Base-by-base conservation (phyloP, 139 green algal species). In the Dunaliella primolecta region DNA sequence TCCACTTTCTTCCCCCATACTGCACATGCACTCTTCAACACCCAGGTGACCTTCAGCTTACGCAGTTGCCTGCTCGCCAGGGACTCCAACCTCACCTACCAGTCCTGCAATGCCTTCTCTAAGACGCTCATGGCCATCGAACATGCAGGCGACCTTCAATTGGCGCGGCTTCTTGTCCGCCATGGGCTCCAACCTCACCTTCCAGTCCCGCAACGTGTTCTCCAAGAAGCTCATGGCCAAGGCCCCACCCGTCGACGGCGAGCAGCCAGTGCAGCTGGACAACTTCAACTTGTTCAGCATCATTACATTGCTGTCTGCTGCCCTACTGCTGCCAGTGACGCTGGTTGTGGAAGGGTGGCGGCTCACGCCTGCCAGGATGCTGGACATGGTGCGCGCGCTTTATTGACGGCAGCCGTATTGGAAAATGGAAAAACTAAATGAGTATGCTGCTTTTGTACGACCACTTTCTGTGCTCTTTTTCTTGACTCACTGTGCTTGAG, bases 41-140 rank as follows among this genome's bases (percentile, higher is more conserved):
- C 29, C 23, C 87, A 98, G 90, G 88, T 89, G 0, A 95, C 93
- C 79, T 98, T 98, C 89, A 97, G 96, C 89, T 98, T 96, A 96
- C 81, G 85, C 24, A 95, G 96, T 78, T 98, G 98, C 86, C 56
- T 93, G 3, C 85, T 92, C 25, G 96, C 96, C 71, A 97, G 99
- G 94, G 96, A 95, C 84, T 95, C 89, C 84, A 99, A 98, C 92
- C 30, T 99, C 15, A 98, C 95, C 76, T 98, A 99, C 90, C 88
- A 91, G 91, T 95, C 87, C 33, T 90, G 97, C 35, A 99, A 99
- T 87, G 97, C 99, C 56, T 91, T 99, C 35, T 95, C 87, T 84
- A 99, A 99, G 90, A 99, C 99, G 92, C 92, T 99, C 82, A 99
- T 99, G 97, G 88, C 87, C 76, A 93, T n/a, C n/a, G n/a, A n/a